Conservation (phyloP, 1,284 basidiomycete genomes). For the Ceratobasidium papillatum region DNA sequence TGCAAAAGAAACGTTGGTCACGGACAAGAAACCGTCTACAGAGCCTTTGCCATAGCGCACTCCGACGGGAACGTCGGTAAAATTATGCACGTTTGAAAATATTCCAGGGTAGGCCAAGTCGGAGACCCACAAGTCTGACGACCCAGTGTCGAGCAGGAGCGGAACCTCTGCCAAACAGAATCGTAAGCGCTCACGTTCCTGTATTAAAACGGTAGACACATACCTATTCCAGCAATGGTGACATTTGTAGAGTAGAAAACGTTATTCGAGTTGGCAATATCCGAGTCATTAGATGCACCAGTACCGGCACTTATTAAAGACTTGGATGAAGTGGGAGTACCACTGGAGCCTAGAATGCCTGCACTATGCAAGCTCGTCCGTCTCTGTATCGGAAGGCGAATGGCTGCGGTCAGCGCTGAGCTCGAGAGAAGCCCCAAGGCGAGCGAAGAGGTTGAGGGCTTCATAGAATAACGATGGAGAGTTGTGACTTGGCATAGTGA, state of each 20-base stretch:
- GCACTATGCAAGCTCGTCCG: not conserved
- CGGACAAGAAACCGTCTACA: slow-evolving; percentile 69
- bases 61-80: slow-evolving; percentile 43
- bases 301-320: not conserved
- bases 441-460: slow-evolving; percentile 2
- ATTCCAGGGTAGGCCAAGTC: slow-evolving; percentile 25
- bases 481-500: not conserved
- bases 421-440: slow-evolving; percentile 15
- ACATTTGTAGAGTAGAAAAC: slow-evolving; percentile 28
- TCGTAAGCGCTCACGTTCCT: not conserved
- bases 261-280: slow-evolving; percentile 18
- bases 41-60: slow-evolving; percentile 75
- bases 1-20: slow-evolving; percentile 70
- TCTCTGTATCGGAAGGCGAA: slow-evolving; percentile 15
- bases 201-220: not conserved
- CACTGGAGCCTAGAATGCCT: not conserved
- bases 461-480: slow-evolving; percentile 7
- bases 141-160: slow-evolving; percentile 82
- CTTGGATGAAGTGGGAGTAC: not conserved
- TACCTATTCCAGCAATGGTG: slow-evolving; percentile 26
- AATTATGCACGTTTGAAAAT: slow-evolving; percentile 29
- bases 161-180: slow-evolving; percentile 54
- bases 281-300: slow-evolving; percentile 6
- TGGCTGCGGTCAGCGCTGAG: not conserved
- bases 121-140: slow-evolving; percentile 79